Percentiles rank a stretch among this genome's conserved stretches.
phyloP scores from a whole-genome alignment of 2,329 filamentous ascomycete genomes.

The Colletotrichum costaricense region DNA sequence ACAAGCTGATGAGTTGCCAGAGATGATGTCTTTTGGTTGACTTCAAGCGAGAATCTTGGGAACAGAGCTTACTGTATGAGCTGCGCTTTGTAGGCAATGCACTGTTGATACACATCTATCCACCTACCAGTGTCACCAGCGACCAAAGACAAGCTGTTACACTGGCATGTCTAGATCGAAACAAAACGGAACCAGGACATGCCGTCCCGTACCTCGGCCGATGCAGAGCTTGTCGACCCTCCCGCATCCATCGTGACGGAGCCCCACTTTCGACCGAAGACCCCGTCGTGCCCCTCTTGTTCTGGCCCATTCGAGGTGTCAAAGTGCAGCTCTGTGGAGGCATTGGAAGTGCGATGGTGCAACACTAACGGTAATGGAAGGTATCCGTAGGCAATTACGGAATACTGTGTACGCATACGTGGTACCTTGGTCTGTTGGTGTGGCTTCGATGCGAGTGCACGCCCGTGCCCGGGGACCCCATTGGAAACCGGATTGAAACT shows the following conservation, averaged over 20 bases:
- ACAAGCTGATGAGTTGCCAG: background rate
- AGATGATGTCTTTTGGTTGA: background rate
- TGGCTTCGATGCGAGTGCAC: conserved; percentile 21
- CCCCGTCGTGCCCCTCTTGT: background rate
- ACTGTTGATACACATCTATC: background rate
- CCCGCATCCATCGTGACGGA: conserved; percentile 14
- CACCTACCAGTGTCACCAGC: background rate
- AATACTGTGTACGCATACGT: too few relatives aligned
- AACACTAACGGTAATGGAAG: background rate
- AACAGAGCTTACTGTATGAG: background rate
- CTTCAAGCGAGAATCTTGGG: background rate
- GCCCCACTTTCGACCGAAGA: conserved; percentile 23
- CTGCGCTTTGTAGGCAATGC: background rate
- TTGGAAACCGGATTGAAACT: conserved; percentile 36
- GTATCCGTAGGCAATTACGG: background rate
- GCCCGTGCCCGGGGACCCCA: conserved; percentile 16
- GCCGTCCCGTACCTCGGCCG: conserved; percentile 20
- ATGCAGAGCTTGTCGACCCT: conserved; percentile 11
- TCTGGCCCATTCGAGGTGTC: background rate
- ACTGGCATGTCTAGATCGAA: background rate
- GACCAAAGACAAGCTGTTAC: background rate
- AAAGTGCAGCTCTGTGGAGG: conserved; percentile 8
- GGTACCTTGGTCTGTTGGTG: background rate
- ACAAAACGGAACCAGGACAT: background rate
- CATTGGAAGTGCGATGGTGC: background rate